Percentiles rank a stretch among this genome's conserved stretches.
These are phyloP conservation scores for Leccinum colubrinum DNA, from an alignment of 1,284 basidiomycete genomes.

Conservation along the genomic window DNA sequence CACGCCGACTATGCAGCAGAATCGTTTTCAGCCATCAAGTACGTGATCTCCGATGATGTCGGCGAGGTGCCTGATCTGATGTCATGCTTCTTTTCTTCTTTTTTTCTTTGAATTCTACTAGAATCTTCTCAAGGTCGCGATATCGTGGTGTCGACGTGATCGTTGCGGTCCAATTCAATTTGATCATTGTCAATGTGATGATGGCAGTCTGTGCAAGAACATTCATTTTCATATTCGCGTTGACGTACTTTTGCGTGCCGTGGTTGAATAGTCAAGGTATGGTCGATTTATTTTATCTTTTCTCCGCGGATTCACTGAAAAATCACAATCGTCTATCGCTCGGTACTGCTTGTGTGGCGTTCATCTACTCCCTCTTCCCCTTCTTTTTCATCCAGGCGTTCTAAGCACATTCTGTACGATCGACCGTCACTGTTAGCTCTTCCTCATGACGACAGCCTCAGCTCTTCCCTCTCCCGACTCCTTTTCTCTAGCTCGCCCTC, in stretches of 20 bases:
- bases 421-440: neutral
- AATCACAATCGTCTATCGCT: neutral
- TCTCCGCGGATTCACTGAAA: neutral
- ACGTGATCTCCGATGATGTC: neutral
- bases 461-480: neutral
- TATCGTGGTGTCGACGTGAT: neutral
- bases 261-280: too few species aligned
- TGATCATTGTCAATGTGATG: neutral
- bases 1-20: neutral
- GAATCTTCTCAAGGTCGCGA: neutral
- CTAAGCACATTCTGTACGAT: neutral
- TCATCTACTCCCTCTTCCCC: neutral
- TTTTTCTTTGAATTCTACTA: too few species aligned
- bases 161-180: neutral
- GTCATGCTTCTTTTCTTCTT: neutral
- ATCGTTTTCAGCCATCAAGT: neutral
- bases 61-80: neutral
- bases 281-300: too few species aligned
- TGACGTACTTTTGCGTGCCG: too few species aligned
- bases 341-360: neutral
- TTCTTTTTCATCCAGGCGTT: neutral
- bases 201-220: neutral
- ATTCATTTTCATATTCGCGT: too few species aligned
- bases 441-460: neutral
- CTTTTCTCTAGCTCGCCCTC: constrained; percentile 16